These are phyloP conservation scores for Powellomyces hirtus DNA, from an alignment of 192 early-diverging fungal genomes.

Conservation along the genomic window DNA sequence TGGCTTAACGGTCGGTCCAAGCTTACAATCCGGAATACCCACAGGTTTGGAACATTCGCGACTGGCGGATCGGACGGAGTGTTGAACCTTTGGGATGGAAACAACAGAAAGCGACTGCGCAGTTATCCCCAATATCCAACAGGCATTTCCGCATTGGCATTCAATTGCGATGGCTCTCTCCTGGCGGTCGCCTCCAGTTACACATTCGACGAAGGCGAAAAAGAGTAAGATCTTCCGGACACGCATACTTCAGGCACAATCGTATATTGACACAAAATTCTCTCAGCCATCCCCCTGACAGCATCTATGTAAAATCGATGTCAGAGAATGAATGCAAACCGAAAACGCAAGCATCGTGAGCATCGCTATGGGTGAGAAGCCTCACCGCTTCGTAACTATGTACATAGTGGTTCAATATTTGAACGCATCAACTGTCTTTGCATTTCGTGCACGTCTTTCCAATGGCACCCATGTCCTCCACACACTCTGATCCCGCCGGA, in stretches of 20 bases:
- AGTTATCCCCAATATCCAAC: conserved; percentile 81
- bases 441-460: not conserved
- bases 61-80: conserved; percentile 92
- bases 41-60: conserved; percentile 87
- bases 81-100: conserved; percentile 90
- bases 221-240: conserved; percentile 47
- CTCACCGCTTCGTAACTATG: too few relatives aligned
- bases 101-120: conserved; percentile 83
- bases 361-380: too few relatives aligned
- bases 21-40: not conserved
- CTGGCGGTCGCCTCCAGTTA: conserved; percentile 91
- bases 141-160: conserved; percentile 75
- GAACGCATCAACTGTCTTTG: conserved; percentile 1
- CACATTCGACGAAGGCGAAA: conserved; percentile 93
- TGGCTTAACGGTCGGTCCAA: not conserved
- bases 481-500: not conserved
- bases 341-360: too few relatives aligned
- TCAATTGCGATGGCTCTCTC: conserved; percentile 72
- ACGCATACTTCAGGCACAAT: not conserved
- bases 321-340: conserved; percentile 55
- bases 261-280: not conserved
- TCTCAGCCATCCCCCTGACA: conserved; percentile 42
- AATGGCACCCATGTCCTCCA: conserved; percentile 13
- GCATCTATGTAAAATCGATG: conserved; percentile 72
- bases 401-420: not conserved